Base-by-base conservation (phyloP, 106 monocot species). In the Dioscorea alata region DNA sequence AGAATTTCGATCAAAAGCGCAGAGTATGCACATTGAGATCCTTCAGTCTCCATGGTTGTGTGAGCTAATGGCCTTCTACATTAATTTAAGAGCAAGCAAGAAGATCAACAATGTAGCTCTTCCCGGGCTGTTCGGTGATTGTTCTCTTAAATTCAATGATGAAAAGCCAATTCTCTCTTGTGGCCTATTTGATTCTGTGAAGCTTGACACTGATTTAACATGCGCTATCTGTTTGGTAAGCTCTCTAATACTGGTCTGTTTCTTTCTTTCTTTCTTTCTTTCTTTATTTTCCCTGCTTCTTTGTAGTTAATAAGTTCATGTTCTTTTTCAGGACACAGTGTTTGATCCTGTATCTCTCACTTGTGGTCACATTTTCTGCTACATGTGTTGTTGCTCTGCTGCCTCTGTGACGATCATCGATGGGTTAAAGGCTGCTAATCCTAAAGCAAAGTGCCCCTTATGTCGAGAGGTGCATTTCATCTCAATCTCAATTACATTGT, bases 151-250 rank as follows among this genome's bases (percentile, higher is more conserved):
- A 22, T 78, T 84, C 22, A 75, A 87, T 20, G 81, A 72, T 57
- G 91, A 60, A 63, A 95, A 80, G 13, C 91, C 91, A 8, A 63
- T 57, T 4, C 74, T 95, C 13, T 79, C 83, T 1, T 91, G 86
- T 63, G 64, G 77, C 65, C 65, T 88, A 8, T 80, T 88, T 60
- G 94, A 95, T 56, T 88, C 91, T 0, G 48, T 91, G 84, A 87
- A 75, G 66, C 75, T 95, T 28, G 86, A 88, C 4, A 78, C 88
- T 63, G 80, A 86, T 69, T 75, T 95, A 35, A 95, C 94, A 18
- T 95, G 94, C 63, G 86, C 94, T 13, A 91, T 95, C 33, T 95
- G 94, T 61, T 76, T 91, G 88, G 94, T 95, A 48, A 83, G 81
- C 69, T 24, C 49, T 28, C 13, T 17, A 54, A 54, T 54, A 14